Conservation (phyloP, 208 protist species). For the Acanthamoeba healyi region DNA sequence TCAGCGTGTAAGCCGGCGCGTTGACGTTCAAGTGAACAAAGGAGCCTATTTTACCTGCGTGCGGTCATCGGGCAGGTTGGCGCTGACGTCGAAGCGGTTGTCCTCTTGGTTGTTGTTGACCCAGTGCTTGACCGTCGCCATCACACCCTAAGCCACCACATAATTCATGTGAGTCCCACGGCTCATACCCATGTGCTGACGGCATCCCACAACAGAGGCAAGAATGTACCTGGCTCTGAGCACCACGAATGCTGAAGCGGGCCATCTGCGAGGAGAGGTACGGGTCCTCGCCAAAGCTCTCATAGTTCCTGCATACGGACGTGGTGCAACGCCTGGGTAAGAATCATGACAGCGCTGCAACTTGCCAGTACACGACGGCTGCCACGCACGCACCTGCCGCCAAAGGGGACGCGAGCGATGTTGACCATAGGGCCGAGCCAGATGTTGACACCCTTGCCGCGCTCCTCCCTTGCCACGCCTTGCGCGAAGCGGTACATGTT, state of each 20-base stretch:
- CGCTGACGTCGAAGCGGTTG: constrained; percentile 63
- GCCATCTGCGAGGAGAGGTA: constrained; percentile 78
- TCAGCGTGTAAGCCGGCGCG: not conserved
- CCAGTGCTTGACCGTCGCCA: constrained; percentile 79
- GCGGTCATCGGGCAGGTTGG: constrained; percentile 27
- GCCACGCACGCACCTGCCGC: not conserved
- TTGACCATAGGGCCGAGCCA: constrained; percentile 82
- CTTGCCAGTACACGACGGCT: not conserved
- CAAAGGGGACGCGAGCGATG: constrained; percentile 61
- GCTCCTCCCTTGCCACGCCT: constrained; percentile 76
- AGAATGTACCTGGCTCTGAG: constrained; percentile 82
- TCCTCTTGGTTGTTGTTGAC: constrained; percentile 86
- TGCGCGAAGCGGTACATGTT: constrained; percentile 78
- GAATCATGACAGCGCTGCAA: not conserved
- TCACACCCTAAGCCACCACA: not conserved
- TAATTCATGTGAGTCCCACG: no score
- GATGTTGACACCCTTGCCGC: constrained; percentile 79
- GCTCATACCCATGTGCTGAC: no score
- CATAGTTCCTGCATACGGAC: constrained; percentile 80
- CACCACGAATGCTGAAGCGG: constrained; percentile 69
- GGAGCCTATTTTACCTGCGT: not conserved
- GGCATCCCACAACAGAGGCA: no score
- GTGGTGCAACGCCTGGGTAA: constrained; percentile 24
- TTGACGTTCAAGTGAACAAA: not conserved
- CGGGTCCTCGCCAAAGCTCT: constrained; percentile 85